Conservation (phyloP, 768 basidiomycete genomes). For the Calocera cornea region DNA sequence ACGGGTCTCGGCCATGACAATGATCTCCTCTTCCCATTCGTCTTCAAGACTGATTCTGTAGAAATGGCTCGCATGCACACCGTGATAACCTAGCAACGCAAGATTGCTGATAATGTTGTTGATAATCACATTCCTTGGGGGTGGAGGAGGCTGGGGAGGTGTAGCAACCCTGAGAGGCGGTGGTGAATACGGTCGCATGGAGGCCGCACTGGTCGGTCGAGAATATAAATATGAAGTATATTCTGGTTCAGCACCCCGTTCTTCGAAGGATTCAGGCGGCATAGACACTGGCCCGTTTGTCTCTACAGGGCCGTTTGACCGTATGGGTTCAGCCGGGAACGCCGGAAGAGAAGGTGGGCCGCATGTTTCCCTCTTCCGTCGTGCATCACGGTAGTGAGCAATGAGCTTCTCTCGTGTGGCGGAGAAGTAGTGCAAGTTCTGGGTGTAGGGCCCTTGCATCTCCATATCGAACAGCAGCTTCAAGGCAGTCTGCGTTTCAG, state of each 20-base stretch:
- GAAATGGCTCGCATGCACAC: constrained; percentile 18
- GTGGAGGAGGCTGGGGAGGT: too few relatives aligned
- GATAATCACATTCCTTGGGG: not conserved
- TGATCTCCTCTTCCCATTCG: constrained; percentile 33
- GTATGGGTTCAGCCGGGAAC: too few relatives aligned
- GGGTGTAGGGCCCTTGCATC: not conserved
- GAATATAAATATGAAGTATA: too few relatives aligned
- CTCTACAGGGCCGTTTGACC: too few relatives aligned
- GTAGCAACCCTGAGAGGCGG: too few relatives aligned
- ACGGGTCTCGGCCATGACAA: constrained; percentile 40
- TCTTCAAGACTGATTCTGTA: constrained; percentile 24
- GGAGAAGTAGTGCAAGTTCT: not conserved
- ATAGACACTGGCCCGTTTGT: not conserved
- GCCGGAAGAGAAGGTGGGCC: too few relatives aligned
- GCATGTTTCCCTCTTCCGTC: not conserved
- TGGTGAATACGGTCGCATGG: too few relatives aligned
- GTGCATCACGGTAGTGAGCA: not conserved
- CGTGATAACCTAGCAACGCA: not conserved
- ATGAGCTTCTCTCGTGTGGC: not conserved
- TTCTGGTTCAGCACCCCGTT: too few relatives aligned
- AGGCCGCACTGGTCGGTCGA: too few relatives aligned
- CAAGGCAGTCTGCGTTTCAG: not conserved
- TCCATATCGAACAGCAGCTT: not conserved
- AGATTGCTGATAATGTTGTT: not conserved
- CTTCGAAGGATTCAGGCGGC: too few relatives aligned